A percentile compares a stretch with the other conserved stretches of the same genome.
phyloP scores from a whole-genome alignment of 75 land plant genomes.

The Selaginella moellendorffii region DNA sequence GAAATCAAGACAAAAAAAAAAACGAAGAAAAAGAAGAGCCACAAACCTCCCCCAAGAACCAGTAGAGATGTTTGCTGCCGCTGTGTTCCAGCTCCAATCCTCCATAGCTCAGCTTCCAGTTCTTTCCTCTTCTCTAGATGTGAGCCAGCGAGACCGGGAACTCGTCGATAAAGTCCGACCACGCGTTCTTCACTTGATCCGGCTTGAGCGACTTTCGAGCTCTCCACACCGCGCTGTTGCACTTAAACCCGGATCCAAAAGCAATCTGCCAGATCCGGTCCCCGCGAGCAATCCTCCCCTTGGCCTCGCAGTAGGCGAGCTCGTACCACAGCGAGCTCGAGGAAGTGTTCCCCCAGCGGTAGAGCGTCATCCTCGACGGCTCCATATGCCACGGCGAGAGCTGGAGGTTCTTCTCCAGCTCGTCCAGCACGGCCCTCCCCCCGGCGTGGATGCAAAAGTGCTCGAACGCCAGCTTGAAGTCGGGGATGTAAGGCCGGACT shows the following conservation, averaged over 20 bases:
- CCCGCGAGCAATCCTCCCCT: not conserved
- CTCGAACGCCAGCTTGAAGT: constrained; percentile 67
- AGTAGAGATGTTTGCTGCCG: too few relatives aligned
- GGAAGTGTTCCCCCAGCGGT: constrained; percentile 11
- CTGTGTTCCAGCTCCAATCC: too few relatives aligned
- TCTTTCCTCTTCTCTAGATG: too few relatives aligned
- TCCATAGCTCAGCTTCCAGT: too few relatives aligned
- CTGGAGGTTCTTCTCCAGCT: constrained; percentile 47
- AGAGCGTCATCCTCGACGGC: constrained; percentile 66
- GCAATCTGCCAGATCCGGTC: constrained; percentile 3
- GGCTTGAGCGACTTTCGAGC: constrained; percentile 18
- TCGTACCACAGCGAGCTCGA: not conserved
- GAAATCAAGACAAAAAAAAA: too few relatives aligned
- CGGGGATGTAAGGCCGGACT: constrained; percentile 61
- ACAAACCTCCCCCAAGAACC: too few relatives aligned
- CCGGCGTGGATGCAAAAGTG: constrained; percentile 82
- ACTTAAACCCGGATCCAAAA: constrained; percentile 23
- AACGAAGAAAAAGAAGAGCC: too few relatives aligned
- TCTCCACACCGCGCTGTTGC: constrained; percentile 32
- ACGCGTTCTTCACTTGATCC: not conserved
- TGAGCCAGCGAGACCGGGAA: not conserved
- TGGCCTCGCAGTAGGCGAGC: not conserved
- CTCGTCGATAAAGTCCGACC: not conserved
- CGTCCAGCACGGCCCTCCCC: constrained; percentile 64
- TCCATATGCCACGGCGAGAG: constrained; percentile 50